Evolutionary conservation across 2,329 filamentous ascomycete genomes (phyloP).

Genomic region (Xylariaceae sp.): DNA sequence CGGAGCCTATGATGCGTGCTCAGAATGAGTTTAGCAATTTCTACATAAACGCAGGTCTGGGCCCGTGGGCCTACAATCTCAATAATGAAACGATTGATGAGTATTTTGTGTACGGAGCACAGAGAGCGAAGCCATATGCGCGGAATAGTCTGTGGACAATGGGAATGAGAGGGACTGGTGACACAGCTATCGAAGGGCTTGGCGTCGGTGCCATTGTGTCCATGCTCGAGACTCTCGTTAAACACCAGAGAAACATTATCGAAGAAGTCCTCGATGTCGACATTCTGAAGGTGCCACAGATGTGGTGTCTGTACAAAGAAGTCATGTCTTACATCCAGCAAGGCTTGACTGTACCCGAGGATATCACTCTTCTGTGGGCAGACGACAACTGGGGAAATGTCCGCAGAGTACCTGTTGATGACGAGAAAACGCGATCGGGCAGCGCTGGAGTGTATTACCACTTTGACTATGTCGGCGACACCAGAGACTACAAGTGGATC

Average conservation of each 20-base stretch:
- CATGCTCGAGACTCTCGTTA: conserved; percentile 59
- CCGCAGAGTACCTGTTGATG: conserved; percentile 52
- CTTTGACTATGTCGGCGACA: conserved; percentile 55
- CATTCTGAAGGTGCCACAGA: conserved; percentile 57
- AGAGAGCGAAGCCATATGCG: conserved; percentile 64
- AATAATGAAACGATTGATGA: conserved; percentile 67
- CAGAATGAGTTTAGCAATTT: conserved; percentile 55
- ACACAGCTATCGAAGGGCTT: conserved; percentile 57
- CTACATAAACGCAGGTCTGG: conserved; percentile 42
- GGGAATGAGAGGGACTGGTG: conserved; percentile 68
- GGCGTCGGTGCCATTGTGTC: conserved; percentile 55
- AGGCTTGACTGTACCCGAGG: conserved; percentile 58
- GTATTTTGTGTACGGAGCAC: conserved; percentile 66
- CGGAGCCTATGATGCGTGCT: conserved; percentile 66
- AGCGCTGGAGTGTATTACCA: conserved; percentile 61
- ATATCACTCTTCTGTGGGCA: conserved; percentile 61
- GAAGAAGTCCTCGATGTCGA: conserved; percentile 53
- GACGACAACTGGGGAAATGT: conserved; percentile 65
- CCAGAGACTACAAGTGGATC: conserved; percentile 61
- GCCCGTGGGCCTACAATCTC: conserved; percentile 66
- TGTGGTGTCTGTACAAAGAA: conserved; percentile 75
- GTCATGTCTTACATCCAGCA: conserved; percentile 67
- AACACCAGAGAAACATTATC: conserved; percentile 58
- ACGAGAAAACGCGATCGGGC: conserved; percentile 52
- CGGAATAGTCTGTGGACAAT: conserved; percentile 64